Conservation (phyloP, 805 yeast genomes). For the Kuraishia ogatae region DNA sequence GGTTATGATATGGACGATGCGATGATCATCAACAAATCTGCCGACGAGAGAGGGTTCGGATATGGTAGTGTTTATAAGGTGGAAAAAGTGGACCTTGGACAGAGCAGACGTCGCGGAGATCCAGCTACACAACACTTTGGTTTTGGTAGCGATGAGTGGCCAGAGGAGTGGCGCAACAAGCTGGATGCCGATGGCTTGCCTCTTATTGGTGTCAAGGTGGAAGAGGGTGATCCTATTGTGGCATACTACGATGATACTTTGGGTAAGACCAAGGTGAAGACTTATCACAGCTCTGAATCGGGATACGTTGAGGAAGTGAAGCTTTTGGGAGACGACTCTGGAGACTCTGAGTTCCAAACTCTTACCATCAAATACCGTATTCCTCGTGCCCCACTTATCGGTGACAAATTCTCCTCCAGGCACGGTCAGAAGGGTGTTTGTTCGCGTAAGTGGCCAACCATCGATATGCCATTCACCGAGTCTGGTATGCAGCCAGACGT, state of each 20-base stretch:
- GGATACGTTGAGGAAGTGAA: constrained; percentile 95
- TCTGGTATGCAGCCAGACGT: constrained; percentile 96
- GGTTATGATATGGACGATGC: constrained; percentile 99
- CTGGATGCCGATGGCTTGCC: constrained; percentile 93
- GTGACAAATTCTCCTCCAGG: constrained; percentile 95
- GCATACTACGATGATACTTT: constrained; percentile 87
- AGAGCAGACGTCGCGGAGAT: constrained; percentile 80
- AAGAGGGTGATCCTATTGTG: constrained; percentile 93
- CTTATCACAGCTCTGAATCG: constrained; percentile 90
- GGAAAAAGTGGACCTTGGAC: constrained; percentile 78
- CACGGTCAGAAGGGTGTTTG: constrained; percentile 99
- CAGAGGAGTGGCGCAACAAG: constrained; percentile 80
- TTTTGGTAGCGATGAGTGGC: constrained; percentile 90
- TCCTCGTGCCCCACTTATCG: constrained; percentile 88
- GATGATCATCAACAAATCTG: constrained; percentile 95
- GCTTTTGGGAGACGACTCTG: constrained; percentile 75
- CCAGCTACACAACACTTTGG: constrained; percentile 94
- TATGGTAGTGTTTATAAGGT: constrained; percentile 95
- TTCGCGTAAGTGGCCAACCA: constrained; percentile 95
- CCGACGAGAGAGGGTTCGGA: constrained; percentile 96
- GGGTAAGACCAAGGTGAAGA: constrained; percentile 86
- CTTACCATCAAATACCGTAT: constrained; percentile 85
- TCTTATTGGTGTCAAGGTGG: constrained; percentile 73
- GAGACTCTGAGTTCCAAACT: constrained; percentile 72
- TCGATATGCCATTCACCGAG: constrained; percentile 96